Percentiles rank a stretch among this genome's conserved stretches.
Conservation (phyloP, 257 asterid genomes). For the Solanum chmielewskii region DNA sequence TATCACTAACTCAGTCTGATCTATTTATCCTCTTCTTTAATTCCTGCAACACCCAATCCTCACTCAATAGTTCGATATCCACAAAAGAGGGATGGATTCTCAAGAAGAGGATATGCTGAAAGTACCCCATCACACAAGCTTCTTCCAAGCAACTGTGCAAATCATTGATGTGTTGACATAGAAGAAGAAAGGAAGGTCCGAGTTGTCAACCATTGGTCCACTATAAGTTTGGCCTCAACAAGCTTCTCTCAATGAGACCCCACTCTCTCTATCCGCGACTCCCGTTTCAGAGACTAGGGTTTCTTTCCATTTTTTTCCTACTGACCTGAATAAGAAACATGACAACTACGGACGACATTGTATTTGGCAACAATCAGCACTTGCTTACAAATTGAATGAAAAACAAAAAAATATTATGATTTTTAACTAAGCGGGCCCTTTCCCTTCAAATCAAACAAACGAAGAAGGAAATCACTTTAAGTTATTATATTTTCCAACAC, state of each 20-base stretch:
- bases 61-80: slow-evolving; percentile 72
- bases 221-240: slow-evolving; percentile 64
- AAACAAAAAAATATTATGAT: too few species aligned
- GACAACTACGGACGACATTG: too few species aligned
- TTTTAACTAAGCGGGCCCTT: too few species aligned
- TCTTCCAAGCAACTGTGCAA: slow-evolving; percentile 53
- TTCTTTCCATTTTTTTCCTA: too few species aligned
- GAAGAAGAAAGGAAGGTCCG: slow-evolving; percentile 87
- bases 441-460: too few species aligned
- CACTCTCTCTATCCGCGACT: slow-evolving; percentile 67
- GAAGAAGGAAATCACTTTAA: too few species aligned
- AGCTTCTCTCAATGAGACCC: slow-evolving; percentile 81
- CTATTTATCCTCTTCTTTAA: slow-evolving; percentile 36
- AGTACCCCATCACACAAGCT: slow-evolving; percentile 79
- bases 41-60: slow-evolving; percentile 27
- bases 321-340: too few species aligned
- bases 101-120: slow-evolving; percentile 85
- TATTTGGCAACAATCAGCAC: too few species aligned
- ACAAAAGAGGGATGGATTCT: slow-evolving; percentile 88
- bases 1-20: slow-evolving; percentile 58
- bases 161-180: slow-evolving; percentile 76
- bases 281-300: slow-evolving; percentile 24
- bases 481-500: too few species aligned
- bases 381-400: too few species aligned
- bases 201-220: slow-evolving; percentile 95